Percentiles rank a stretch among this genome's conserved stretches.
Evolutionary conservation across 768 basidiomycete species (phyloP).

Genomic region (Termitomyces sp.): DNA sequence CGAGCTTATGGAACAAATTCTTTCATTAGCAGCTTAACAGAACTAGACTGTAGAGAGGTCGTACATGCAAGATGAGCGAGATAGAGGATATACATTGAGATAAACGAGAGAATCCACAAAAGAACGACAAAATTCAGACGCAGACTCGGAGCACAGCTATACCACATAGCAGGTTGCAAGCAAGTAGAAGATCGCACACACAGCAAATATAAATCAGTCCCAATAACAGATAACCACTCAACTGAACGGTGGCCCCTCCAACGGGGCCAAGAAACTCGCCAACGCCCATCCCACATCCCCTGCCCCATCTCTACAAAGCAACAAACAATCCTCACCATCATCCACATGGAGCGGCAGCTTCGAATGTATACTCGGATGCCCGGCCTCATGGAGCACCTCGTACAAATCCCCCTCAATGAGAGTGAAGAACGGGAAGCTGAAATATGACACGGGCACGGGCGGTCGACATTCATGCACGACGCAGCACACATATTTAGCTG

Average conservation of each 20-base stretch:
- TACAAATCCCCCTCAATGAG: constrained; percentile 62
- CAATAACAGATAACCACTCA: constrained; percentile 2
- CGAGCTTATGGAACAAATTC: not conserved
- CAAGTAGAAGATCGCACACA: not conserved
- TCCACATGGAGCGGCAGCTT: constrained; percentile 78
- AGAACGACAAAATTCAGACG: not conserved
- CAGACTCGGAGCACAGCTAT: not conserved
- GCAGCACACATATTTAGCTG: constrained; percentile 62
- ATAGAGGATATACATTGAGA: not conserved
- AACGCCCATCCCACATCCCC: constrained; percentile 76
- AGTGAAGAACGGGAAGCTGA: constrained; percentile 74
- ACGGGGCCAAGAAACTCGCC: constrained; percentile 75
- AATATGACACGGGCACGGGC: constrained; percentile 62
- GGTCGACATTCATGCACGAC: constrained; percentile 71
- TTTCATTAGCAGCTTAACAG: not conserved
- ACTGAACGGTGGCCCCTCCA: constrained; percentile 27
- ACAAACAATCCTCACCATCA: constrained; percentile 73
- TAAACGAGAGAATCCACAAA: not conserved
- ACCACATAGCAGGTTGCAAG: not conserved
- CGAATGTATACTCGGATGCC: constrained; percentile 73
- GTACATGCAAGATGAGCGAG: not conserved
- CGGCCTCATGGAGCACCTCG: constrained; percentile 71
- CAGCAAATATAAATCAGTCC: not conserved
- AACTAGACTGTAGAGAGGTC: not conserved
- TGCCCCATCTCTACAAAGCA: constrained; percentile 60